phyloP scores from a whole-genome alignment of 805 yeast genomes.

The Wickerhamia fluorescens region DNA sequence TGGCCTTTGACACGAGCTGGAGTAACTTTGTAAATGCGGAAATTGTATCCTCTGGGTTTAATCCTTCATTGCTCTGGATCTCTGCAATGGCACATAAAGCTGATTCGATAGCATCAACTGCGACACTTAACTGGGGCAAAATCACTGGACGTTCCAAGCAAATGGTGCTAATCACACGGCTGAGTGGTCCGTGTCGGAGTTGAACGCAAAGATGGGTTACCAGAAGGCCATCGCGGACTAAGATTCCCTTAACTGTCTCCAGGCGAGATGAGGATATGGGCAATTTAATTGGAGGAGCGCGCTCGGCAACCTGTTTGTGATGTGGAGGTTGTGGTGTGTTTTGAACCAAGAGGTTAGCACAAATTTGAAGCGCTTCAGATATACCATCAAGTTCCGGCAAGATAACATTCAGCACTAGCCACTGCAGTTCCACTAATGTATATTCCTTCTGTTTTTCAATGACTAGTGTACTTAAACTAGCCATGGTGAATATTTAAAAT shows the following conservation, averaged over 20 bases:
- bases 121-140: slow-evolving; percentile 40
- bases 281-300: slow-evolving; percentile 42
- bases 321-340: slow-evolving; percentile 33
- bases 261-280: slow-evolving; percentile 51
- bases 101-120: slow-evolving; percentile 27
- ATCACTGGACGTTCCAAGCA: slow-evolving; percentile 25
- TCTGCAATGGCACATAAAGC: slow-evolving; percentile 9
- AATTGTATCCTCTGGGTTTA: slow-evolving; percentile 13
- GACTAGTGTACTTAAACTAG: no score
- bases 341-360: slow-evolving; percentile 28
- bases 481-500: no score
- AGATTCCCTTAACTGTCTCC: slow-evolving; percentile 53
- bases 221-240: slow-evolving; percentile 49
- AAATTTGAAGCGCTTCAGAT: slow-evolving; percentile 31
- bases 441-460: slow-evolving; percentile 3
- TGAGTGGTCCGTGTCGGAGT: slow-evolving; percentile 36
- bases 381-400: slow-evolving; percentile 26
- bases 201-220: slow-evolving; percentile 41
- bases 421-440: slow-evolving; percentile 24
- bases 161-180: slow-evolving; percentile 22
- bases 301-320: slow-evolving; percentile 14
- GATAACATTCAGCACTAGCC: slow-evolving; percentile 19
- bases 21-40: slow-evolving; percentile 20
- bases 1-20: slow-evolving; percentile 15
- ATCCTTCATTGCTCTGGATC: slow-evolving; percentile 2